Conservation (phyloP, 441 rosid species). For the Omphalea diandra region DNA sequence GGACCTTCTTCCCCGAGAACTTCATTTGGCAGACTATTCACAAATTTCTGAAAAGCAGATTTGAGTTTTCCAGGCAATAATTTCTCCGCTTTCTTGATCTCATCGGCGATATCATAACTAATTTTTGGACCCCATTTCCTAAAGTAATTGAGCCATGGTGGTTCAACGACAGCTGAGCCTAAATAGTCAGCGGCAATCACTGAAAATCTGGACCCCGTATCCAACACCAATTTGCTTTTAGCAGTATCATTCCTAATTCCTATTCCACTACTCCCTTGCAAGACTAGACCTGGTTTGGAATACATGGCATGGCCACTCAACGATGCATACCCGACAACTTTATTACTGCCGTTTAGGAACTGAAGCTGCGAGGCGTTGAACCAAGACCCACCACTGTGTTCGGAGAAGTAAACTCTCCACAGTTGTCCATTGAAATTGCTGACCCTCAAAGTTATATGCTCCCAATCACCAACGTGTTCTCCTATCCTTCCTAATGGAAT, state of each 20-base stretch:
- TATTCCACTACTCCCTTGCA: conserved; percentile 55
- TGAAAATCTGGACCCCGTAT: conserved; percentile 39
- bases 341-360: conserved; percentile 49
- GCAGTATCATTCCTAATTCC: conserved; percentile 74
- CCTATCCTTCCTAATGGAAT: conserved; percentile 62
- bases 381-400: conserved; percentile 75
- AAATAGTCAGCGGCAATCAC: conserved; percentile 53
- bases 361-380: conserved; percentile 54
- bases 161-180: conserved; percentile 41
- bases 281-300: conserved; percentile 54
- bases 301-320: conserved; percentile 78
- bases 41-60: conserved; percentile 48
- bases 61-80: conserved; percentile 54
- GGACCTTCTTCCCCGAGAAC: conserved; percentile 86
- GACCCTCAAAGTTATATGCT: conserved; percentile 65
- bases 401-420: conserved; percentile 44
- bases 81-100: conserved; percentile 47
- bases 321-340: conserved; percentile 59
- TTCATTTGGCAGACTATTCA: conserved; percentile 55
- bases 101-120: conserved; percentile 43
- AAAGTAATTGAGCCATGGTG: conserved; percentile 64
- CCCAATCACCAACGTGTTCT: conserved; percentile 94
- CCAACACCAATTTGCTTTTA: conserved; percentile 46
- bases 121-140: conserved; percentile 87
- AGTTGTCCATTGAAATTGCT: conserved; percentile 79